phyloP scores from a whole-genome alignment of 768 basidiomycete genomes.

The Leucocoprinus sp. region DNA sequence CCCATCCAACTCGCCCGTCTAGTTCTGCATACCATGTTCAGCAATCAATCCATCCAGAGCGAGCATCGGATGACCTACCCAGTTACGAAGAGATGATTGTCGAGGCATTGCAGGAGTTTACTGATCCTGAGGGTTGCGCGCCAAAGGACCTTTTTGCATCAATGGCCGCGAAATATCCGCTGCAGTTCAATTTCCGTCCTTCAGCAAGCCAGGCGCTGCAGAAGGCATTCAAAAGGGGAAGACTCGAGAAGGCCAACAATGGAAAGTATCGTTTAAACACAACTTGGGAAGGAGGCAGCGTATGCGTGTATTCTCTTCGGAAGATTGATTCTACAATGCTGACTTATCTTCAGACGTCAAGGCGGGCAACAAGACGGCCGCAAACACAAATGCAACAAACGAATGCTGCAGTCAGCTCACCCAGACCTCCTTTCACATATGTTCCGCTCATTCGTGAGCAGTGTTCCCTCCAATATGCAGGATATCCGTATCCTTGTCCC shows the following conservation, averaged over 20 bases:
- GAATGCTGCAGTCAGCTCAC: slow-evolving; percentile 15
- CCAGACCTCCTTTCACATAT: slow-evolving; percentile 53
- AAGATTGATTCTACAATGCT: background rate
- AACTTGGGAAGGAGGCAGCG: slow-evolving; percentile 75
- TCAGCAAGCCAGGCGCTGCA: slow-evolving; percentile 86
- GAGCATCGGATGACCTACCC: slow-evolving; percentile 50
- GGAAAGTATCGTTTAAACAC: slow-evolving; percentile 73
- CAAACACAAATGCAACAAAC: slow-evolving; percentile 42
- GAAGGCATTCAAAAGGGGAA: slow-evolving; percentile 76
- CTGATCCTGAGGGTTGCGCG: slow-evolving; percentile 66
- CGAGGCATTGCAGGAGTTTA: slow-evolving; percentile 60
- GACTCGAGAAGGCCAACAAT: slow-evolving; percentile 65
- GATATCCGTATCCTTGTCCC: slow-evolving; percentile 18
- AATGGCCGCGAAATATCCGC: slow-evolving; percentile 77
- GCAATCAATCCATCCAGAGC: slow-evolving; percentile 20
- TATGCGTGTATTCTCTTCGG: slow-evolving; percentile 29
- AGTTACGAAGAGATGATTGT: slow-evolving; percentile 92
- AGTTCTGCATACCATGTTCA: slow-evolving; percentile 21
- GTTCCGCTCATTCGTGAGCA: slow-evolving; percentile 36
- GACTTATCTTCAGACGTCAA: slow-evolving; percentile 49
- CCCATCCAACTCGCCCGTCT: slow-evolving; percentile 26
- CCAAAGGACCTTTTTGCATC: slow-evolving; percentile 80
- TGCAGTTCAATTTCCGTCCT: slow-evolving; percentile 84
- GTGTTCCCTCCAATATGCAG: slow-evolving; percentile 12
- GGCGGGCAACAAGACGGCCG: slow-evolving; percentile 72